Conservation (phyloP, 2,329 filamentous ascomycete species). For the Nannizziopsis barbatae region DNA sequence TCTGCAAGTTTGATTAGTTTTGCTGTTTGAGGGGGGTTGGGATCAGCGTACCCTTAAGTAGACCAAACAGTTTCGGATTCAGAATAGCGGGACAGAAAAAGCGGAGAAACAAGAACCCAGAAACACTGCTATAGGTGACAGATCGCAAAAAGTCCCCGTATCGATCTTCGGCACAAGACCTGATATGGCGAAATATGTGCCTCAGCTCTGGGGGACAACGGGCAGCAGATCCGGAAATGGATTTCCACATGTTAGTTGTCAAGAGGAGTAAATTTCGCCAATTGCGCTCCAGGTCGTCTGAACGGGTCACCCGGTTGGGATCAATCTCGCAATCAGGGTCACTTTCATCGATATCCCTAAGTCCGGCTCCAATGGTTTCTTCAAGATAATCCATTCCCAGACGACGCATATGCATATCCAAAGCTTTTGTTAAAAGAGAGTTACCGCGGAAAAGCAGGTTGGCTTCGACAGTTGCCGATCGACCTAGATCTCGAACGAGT, state of each 20-base stretch:
- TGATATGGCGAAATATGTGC: conserved; percentile 78
- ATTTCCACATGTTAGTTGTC: conserved; percentile 76
- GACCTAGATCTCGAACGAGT: conserved; percentile 52
- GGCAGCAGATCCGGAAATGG: conserved; percentile 62
- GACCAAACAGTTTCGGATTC: conserved; percentile 84
- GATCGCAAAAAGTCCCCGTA: conserved; percentile 87
- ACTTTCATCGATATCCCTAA: conserved; percentile 78
- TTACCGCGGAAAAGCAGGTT: conserved; percentile 94
- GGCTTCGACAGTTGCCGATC: conserved; percentile 62
- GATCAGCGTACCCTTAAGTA: conserved; percentile 52
- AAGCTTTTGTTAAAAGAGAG: conserved; percentile 78
- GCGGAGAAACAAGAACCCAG: conserved; percentile 83
- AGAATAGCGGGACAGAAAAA: conserved; percentile 96
- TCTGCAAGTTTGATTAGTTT: conserved; percentile 41
- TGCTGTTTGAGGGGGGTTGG: neutral
- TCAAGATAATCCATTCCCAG: conserved; percentile 88
- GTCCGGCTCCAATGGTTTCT: conserved; percentile 71
- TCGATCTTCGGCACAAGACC: conserved; percentile 83
- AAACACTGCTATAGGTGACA: conserved; percentile 86
- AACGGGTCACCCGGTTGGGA: conserved; percentile 58
- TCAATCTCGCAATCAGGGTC: conserved; percentile 94
- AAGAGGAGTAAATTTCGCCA: conserved; percentile 66
- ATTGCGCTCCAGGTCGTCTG: conserved; percentile 67
- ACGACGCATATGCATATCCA: conserved; percentile 92
- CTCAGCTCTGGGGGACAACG: conserved; percentile 71